Base-by-base conservation (phyloP, 768 basidiomycete genomes). In the Rhodotorula diobovata region DNA sequence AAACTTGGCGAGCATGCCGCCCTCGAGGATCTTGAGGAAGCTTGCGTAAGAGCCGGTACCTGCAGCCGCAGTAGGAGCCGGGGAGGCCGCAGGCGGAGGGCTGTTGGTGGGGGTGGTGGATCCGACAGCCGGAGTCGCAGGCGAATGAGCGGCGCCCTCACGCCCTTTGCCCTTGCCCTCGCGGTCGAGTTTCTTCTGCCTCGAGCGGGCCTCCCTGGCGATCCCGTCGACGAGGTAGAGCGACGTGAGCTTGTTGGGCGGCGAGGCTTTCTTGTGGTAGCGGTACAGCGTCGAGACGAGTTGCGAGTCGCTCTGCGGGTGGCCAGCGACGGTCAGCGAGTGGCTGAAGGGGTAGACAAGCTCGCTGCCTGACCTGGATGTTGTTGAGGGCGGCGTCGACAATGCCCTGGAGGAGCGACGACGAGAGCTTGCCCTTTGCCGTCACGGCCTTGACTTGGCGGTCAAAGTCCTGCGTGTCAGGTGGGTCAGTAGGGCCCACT, bases 201-300 rank as follows among this genome's bases (percentile, higher is more conserved):
- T 84, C 68, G 83, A 83, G 69, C 87, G 85, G 30, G 92, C 91
- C 28, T 89, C 93, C 68, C 95, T 88, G 54, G 91, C 86, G 71
- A 99, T 84, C 30, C 94, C 90, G 81, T 99, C 94, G 79, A 99
- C 91, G 51, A 89, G 87, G 81, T 98, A 99, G 61, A 99, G 84
- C 81, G 92, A 93, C 50, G 86, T 87, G 69, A 94, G 86, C 79
- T 97, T 95, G 72, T 85, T 84, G 20, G 84, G 76, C 25, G 85
- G 80, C 9, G 87, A 82, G 46, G 95, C 84, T 16, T 87, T 85
- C 80, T 90, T 91, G 83, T 97, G 94, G 18, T 88, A 89, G 67
- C 90, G 89, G 81, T 91, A 96, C 46, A 98, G 85, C 63, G 87
- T 85, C 39, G 93, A 90, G 62, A 97, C 90, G 61, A 98, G 84